Conservation (phyloP, 805 yeast species). For the Saturnispora hagleri region DNA sequence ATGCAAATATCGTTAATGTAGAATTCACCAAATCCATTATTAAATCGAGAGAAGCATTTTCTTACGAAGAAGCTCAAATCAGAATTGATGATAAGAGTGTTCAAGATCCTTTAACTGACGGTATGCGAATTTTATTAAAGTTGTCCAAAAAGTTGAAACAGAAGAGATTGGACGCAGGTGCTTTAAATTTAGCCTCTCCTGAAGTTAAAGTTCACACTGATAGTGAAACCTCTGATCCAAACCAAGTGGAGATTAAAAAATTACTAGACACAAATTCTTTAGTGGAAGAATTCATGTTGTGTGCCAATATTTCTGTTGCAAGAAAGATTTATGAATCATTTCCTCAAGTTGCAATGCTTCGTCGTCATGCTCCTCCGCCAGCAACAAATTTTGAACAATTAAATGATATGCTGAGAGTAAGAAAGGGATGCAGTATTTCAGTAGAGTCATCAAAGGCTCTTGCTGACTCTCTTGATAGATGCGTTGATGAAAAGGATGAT, state of each 20-base stretch:
- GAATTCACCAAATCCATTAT: conserved; percentile 82
- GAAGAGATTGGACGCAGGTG: conserved; percentile 88
- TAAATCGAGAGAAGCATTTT: conserved; percentile 85
- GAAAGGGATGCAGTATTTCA: conserved; percentile 67
- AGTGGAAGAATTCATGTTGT: conserved; percentile 96
- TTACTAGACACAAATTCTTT: conserved; percentile 85
- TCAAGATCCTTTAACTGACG: conserved; percentile 76
- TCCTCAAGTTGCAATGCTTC: conserved; percentile 96
- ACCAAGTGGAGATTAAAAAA: conserved; percentile 86
- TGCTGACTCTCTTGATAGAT: conserved; percentile 88
- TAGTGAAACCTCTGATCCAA: conserved; percentile 93
- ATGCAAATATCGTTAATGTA: conserved; percentile 76
- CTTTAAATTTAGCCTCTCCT: conserved; percentile 92
- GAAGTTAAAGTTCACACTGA: conserved; percentile 97
- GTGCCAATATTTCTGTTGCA: conserved; percentile 95
- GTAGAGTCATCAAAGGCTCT: conserved; percentile 81
- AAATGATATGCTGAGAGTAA: conserved; percentile 78
- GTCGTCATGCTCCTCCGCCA: conserved; percentile 98
- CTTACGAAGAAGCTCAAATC: conserved; percentile 87
- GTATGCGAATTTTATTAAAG: conserved; percentile 73
- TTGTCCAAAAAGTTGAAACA: conserved; percentile 82
- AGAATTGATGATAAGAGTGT: conserved; percentile 74
- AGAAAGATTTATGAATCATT: conserved; percentile 82
- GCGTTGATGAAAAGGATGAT: conserved; percentile 74
- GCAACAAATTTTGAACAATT: conserved; percentile 82